These are phyloP conservation scores for Colletotrichum sp. DNA, from an alignment of 2,329 filamentous ascomycete genomes.

Conservation along the genomic window DNA sequence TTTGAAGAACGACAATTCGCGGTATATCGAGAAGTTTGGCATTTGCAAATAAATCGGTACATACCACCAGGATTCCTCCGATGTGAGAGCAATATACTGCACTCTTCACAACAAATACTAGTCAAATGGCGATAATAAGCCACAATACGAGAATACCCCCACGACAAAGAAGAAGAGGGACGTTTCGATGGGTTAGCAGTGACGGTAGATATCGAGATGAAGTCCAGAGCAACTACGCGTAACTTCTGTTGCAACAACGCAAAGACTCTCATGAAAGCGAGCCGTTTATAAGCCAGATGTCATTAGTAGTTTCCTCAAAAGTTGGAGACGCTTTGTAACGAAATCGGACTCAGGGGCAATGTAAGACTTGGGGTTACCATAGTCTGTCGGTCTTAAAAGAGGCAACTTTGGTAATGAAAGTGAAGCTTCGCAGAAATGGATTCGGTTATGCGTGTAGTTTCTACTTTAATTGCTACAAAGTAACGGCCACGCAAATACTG, in stretches of 20 bases:
- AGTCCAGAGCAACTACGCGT: background rate
- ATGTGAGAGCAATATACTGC: background rate
- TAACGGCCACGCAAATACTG: rapidly evolving
- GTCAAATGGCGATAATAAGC: background rate
- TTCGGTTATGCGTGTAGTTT: background rate
- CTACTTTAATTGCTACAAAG: background rate
- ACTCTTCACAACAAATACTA: background rate
- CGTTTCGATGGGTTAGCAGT: rapidly evolving
- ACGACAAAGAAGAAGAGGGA: background rate
- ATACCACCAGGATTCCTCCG: background rate
- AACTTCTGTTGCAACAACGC: rapidly evolving
- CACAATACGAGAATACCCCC: rapidly evolving
- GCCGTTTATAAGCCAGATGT: background rate
- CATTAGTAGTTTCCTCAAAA: rapidly evolving
- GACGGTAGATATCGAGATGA: rapidly evolving
- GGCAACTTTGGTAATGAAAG: rapidly evolving
- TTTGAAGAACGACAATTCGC: background rate
- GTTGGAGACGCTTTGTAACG: background rate
- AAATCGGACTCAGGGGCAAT: background rate
- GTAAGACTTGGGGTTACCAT: background rate
- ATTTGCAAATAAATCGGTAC: background rate
- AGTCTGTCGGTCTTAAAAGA: background rate
- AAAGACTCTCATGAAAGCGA: background rate
- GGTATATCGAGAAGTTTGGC: rapidly evolving
- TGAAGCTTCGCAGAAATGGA: background rate